These are phyloP conservation scores for Backusella australiensis DNA, from an alignment of 192 early-diverging fungal genomes.

Conservation along the genomic window DNA sequence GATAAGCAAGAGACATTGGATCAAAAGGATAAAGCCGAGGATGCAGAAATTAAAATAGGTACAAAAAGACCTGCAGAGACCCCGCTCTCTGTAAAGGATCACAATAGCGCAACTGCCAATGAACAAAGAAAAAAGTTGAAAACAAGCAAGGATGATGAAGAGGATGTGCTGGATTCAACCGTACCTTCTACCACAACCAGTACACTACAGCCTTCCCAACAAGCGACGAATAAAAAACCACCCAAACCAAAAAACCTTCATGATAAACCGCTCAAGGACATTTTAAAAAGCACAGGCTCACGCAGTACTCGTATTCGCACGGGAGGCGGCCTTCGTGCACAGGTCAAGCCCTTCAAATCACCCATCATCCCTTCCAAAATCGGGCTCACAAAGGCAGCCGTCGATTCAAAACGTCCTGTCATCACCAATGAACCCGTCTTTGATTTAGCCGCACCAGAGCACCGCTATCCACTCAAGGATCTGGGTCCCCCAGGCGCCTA, in stretches of 20 bases:
- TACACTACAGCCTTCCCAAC: not conserved
- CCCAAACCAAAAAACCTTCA: not conserved
- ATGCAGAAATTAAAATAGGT: not conserved
- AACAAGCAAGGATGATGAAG: not conserved
- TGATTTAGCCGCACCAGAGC: conserved; percentile 1
- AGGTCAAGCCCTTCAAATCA: conserved; percentile 27
- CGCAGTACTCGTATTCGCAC: not conserved
- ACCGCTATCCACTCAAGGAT: not conserved
- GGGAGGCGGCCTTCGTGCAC: not conserved
- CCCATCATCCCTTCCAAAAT: conserved; percentile 17
- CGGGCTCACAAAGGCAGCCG: conserved; percentile 13
- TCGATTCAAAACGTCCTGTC: not conserved
- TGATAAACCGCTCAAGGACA: not conserved
- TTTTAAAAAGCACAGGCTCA: not conserved
- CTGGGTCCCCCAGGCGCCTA: not conserved
- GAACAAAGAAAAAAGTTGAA: not conserved
- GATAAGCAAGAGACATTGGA: not conserved
- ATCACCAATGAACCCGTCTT: not conserved
- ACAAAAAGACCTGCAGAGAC: not conserved
- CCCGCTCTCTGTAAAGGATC: not conserved
- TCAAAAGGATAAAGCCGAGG: not conserved
- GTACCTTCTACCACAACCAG: not conserved
- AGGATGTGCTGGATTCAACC: not conserved
- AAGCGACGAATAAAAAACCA: not conserved
- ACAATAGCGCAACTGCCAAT: not conserved